Base-by-base conservation (phyloP, 306 rosid genomes). In the Cicer cuneatum region DNA sequence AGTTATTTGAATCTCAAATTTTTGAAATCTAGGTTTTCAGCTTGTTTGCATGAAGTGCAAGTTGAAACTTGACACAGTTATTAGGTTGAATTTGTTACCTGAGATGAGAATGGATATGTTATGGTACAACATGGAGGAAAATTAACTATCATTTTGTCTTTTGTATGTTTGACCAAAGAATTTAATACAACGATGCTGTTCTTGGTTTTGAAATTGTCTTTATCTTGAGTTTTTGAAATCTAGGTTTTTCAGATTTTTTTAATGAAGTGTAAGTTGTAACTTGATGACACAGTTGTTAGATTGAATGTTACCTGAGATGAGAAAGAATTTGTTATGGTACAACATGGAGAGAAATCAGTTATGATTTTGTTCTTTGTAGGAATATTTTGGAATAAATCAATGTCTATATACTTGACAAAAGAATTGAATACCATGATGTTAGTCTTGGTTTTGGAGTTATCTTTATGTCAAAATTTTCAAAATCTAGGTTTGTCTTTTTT, bases 401-500 rank as follows among this genome's bases (percentile, higher is more conserved):
- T 24, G 33, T n/a, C n/a, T n/a, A n/a, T n/a, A n/a, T 24, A 24
- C 3, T 24, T 24, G 33, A 24, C 33, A 19, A 49, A 18, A 29
- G 11, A 42, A 41, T 41, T 66, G 24, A 54, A 9, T 66, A n/a
- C 48, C 7, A 1, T 53, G n/a, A 16, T 48, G 37, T 13, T 9
- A 16, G 18, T 74, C 10, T 61, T 16, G 21, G 42, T 60, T 62
- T 37, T 47, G 29, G 71, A 37, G 21, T 48, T 11, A 18, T 62
- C 63, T 62, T 18, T 48, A 4, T 38, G 16, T 19, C 52, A n/a
- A 48, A 38, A 5, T 66, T 49, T 61, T 37, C 33, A n/a, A 61
- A 51, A 11, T 58, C 38, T 43, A 75, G 41, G 71, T 49, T 49
- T 69, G 33, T 46, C 5, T 48, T 48, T n/a, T 48, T 48, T 15